A percentile compares a stretch with the other conserved stretches of the same genome.
Conservation (phyloP, 2,329 filamentous ascomycete species). For the Pleoardoris graminearum region DNA sequence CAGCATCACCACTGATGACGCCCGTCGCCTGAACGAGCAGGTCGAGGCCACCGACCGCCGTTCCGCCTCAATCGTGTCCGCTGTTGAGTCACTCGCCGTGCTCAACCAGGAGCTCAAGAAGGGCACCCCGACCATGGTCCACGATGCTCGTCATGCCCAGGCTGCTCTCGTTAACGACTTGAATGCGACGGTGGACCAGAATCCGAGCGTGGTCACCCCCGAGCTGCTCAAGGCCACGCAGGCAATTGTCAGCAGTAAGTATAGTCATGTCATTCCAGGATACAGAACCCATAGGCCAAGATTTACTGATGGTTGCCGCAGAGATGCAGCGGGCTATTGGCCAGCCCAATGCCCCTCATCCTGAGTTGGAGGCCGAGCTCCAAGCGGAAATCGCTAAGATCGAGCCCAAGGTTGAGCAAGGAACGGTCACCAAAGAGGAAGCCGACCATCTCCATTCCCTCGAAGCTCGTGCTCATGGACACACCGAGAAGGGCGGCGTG, state of each 20-base stretch:
- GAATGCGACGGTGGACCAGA: conserved; percentile 27
- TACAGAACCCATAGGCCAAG: background rate
- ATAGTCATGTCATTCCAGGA: background rate
- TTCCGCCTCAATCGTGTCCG: conserved; percentile 35
- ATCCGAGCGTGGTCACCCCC: conserved; percentile 27
- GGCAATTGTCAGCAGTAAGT: conserved; percentile 36
- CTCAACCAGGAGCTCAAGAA: conserved; percentile 27
- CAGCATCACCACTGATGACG: conserved; percentile 38
- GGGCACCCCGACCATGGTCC: conserved; percentile 9
- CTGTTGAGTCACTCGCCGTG: conserved; percentile 31
- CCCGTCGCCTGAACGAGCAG: conserved; percentile 34
- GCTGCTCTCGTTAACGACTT: conserved; percentile 34
- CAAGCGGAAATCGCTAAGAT: conserved; percentile 37
- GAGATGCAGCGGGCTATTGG: conserved; percentile 38
- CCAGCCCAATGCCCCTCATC: conserved; percentile 29
- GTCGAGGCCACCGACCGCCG: conserved; percentile 23
- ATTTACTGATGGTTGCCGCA: conserved; percentile 6
- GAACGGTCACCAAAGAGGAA: conserved; percentile 45
- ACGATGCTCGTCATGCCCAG: conserved; percentile 13
- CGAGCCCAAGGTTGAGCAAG: conserved; percentile 37
- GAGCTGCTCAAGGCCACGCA: conserved; percentile 34
- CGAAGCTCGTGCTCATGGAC: conserved; percentile 44
- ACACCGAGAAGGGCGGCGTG: conserved; percentile 42
- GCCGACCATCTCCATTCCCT: conserved; percentile 48
- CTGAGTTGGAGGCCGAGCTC: conserved; percentile 35